These are phyloP conservation scores for Tothia fuscella DNA, from an alignment of 2,329 filamentous ascomycete species.

Conservation along the genomic window DNA sequence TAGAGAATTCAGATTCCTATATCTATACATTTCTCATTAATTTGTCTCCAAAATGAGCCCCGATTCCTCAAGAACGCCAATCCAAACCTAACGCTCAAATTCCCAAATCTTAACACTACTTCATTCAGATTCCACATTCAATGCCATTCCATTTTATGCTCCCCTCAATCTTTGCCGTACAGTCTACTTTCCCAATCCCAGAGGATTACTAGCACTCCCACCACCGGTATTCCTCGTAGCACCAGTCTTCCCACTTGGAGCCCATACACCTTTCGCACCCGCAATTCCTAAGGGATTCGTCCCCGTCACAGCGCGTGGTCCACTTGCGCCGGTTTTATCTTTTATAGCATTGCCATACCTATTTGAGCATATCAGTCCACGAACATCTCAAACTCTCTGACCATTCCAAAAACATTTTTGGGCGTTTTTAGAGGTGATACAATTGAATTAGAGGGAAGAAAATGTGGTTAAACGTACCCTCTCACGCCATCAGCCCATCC, in stretches of 20 bases:
- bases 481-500: slow-evolving; percentile 36
- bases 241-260: slow-evolving; percentile 6
- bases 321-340: slow-evolving; percentile 33
- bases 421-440: too few species aligned
- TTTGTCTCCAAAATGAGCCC: too few species aligned
- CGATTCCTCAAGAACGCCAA: too few species aligned
- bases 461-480: too few species aligned
- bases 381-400: too few species aligned
- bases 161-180: not conserved
- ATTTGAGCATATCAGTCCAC: too few species aligned
- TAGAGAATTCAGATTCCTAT: too few species aligned
- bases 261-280: slow-evolving; percentile 15
- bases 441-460: too few species aligned
- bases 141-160: not conserved
- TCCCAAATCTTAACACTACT: not conserved
- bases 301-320: slow-evolving; percentile 31
- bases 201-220: slow-evolving; percentile 10
- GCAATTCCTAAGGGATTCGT: slow-evolving; percentile 35
- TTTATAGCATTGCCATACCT: slow-evolving; percentile 38
- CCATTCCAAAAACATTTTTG: too few species aligned
- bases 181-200: slow-evolving; percentile 8
- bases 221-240: not conserved
- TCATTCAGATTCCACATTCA: too few species aligned
- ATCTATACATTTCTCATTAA: too few species aligned
- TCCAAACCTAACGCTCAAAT: too few species aligned